Base-by-base conservation (phyloP, 208 protist species). In the Lotmaria passim region DNA sequence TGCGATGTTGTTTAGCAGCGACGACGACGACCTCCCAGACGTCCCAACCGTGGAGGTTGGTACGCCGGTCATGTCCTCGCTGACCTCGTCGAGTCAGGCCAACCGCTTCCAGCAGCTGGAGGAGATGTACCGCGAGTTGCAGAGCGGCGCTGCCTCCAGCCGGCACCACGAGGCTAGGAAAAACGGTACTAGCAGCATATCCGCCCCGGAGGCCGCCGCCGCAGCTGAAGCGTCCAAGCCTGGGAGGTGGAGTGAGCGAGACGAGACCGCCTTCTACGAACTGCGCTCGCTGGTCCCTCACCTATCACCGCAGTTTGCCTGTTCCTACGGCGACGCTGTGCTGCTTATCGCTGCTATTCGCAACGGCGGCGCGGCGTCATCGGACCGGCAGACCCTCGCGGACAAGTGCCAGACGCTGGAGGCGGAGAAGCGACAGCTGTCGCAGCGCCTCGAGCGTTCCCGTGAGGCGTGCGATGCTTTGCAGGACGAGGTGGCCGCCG, bases 291-390 rank as follows among this genome's bases (percentile, higher is more conserved):
- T 82, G n/a, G 87, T 93, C 14, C 87, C 91, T 6, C 82, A 90
- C 70, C 81, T 96, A 23, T 93, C 91, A 8, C 81, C 89, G 12
- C 46, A 48, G 12, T 94, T 96, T 50, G 36, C 58, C 5, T 94
- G 89, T 71, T 60, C 60, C 3, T 87, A 86, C 67, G 62, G 68
- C 14, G 91, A 96, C 52, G 74, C 83, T 0, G 39, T 84, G 5
- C 64, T 94, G 23, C 75, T 96, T 15, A 50, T 91, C 24, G 73
- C 77, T 0, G 87, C 86, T 19, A 86, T 96, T 53, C 86, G 79
- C 21, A 68, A 47, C 36, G 90, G 87, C 38, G 79, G 75, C 26
- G 55, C 48, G 2, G 44, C 24, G 15, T 31, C 36, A 1, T 58
- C 58, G 11, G 80, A 76, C 10, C 56, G 57, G 6, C 73, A 76